Percentiles rank a stretch among this genome's conserved stretches.
These are phyloP conservation scores for Flaveria linearis DNA, from an alignment of 129 eudicot species.

Conservation along the genomic window DNA sequence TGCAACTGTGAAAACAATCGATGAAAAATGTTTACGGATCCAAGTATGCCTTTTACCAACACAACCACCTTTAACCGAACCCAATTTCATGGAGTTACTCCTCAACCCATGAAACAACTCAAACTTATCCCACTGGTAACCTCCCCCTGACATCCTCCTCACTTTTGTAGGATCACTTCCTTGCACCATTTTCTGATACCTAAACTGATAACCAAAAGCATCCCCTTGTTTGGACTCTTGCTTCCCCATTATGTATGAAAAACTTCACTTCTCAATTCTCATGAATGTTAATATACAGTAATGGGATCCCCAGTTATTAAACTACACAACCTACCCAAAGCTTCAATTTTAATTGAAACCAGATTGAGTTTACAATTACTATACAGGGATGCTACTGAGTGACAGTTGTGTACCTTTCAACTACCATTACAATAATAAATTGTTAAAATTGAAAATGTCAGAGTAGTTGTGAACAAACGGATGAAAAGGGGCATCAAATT, in stretches of 20 bases:
- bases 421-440: not conserved
- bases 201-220: constrained; percentile 40
- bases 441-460: constrained; percentile 29
- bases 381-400: too few relatives aligned
- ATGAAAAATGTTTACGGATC: constrained; percentile 56
- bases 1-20: constrained; percentile 48
- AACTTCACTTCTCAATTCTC: constrained; percentile 14
- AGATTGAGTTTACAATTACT: not conserved
- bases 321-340: not conserved
- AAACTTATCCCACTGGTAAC: constrained; percentile 43
- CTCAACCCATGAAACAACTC: constrained; percentile 49
- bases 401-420: too few relatives aligned
- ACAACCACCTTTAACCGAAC: constrained; percentile 52
- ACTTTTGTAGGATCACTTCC: constrained; percentile 45
- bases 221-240: constrained; percentile 47
- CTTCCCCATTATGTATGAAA: constrained; percentile 52
- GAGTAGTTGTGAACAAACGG: constrained; percentile 43
- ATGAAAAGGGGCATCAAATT: constrained; percentile 45
- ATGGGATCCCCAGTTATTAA: not conserved
- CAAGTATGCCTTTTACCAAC: constrained; percentile 56
- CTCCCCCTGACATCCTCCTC: constrained; percentile 53
- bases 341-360: not conserved
- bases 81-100: constrained; percentile 45
- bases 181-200: constrained; percentile 39
- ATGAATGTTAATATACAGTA: constrained; percentile 13